Base-by-base conservation (phyloP, 202 grass and related monocot genomes). In the Eragrostis tef region DNA sequence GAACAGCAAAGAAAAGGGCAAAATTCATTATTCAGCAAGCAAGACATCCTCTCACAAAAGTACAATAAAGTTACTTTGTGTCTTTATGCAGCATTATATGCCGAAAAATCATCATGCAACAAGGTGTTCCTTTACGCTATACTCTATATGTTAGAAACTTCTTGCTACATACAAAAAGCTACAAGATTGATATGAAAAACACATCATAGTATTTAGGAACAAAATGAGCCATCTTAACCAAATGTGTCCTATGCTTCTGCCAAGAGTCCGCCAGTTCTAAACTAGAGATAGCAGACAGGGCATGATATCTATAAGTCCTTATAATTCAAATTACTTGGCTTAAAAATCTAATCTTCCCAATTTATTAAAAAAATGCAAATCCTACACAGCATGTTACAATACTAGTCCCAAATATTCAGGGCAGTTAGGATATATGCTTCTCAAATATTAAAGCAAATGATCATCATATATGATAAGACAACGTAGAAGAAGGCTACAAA, bases 1-100 rank as follows among this genome's bases (percentile, higher is more conserved):
- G 41, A 24, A 88, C 45, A 80, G 9, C 29, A 67, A 58, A 75
- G 67, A 61, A 65, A 48, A 8, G 29, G 51, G 71, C 6, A 68
- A 54, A 36, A 13, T 47, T 15, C 43, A 56, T 50, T 52, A 71
- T 11, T 6, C 42, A 9, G 42, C 19, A 76, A 74, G 71, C 0
- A 29, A 46, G 31, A 11, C 21, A 67, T 31, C 22, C 34, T 66
- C 12, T 58, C 45, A 6, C 4, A 79, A 25, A 44, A 29, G 11
- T 74, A 22, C 36, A 65, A 44, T 66, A 2, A 75, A 42, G 7
- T 63, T 53, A 25, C 7, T 84, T 60, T 61, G 70, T 68, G 70
- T 31, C 4, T 49, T 78, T 64, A 77, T 71, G 67, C 64, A 59
- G 36, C 12, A 39, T 22, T 39, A 65, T 64, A 83, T 52, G n/a